Base-by-base conservation (phyloP, 495 filamentous ascomycete genomes). In the Evernia prunastri region DNA sequence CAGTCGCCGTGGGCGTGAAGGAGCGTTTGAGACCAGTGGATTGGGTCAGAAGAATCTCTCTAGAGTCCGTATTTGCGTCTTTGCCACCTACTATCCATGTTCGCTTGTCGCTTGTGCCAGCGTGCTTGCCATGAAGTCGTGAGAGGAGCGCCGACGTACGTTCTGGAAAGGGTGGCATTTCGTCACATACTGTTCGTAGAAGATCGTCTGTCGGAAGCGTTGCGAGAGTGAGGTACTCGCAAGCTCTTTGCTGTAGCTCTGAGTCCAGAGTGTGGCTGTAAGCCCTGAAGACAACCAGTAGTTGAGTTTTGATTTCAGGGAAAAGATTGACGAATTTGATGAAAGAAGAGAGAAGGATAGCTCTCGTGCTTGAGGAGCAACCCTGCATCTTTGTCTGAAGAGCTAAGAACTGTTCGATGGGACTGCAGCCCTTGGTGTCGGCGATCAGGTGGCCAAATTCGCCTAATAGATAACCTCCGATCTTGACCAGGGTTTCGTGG, bases 101-200 rank as follows among this genome's bases (percentile, higher is more conserved):
- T 63, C 94, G 83, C 76, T 92, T 96, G 73, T 97, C 95, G 69
- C 87, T 93, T 4, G 90, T 91, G 54, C 87, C 87, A 25, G 89
- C 89, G 67, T 94, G 91, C 75, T 92, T 96, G 76, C 94, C 89
- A 73, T 97, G 94, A 37, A 99, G 82, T 42, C 95, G 83, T 18
- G 92, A 97, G 33, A 99, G 78, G 35, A 99, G 79, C 3, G 94
- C 94, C 6, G 92, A 97, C 25, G 93, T 84, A 59, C 95, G 84
- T 74, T 99, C 92, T 0, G 95, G 95, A 78, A 97, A 99, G 0
- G 95, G 92, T 18, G 95, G 95, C 95, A 99, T 97, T 72, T 99
- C 95, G 70, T 99, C 95, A 75, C 91, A 96, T 2, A 99, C 89
- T 2, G 95, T 97, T 57, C 95, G 88, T 15, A 99, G 81, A 23